Evolutionary conservation across 139 green algal genomes (phyloP).

Genomic region (Cymbomonas tetramitiformis): DNA sequence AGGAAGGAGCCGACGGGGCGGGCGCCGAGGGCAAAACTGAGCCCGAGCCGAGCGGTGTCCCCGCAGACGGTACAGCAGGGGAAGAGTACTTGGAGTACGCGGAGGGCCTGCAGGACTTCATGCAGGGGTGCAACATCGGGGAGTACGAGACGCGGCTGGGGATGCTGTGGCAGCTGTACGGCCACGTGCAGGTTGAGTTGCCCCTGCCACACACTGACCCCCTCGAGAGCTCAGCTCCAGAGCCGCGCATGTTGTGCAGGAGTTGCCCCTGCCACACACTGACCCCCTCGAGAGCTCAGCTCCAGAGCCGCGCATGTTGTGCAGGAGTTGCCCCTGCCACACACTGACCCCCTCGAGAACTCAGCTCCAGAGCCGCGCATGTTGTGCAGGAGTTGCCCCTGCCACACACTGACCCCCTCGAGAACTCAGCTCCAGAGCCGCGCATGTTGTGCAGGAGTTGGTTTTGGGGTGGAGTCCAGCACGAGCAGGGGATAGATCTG

Average conservation of each 20-base stretch:
- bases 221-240: not conserved
- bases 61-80: not conserved
- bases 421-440: too few species aligned
- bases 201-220: not conserved
- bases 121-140: constrained; percentile 69
- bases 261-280: not conserved
- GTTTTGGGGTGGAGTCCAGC: too few species aligned
- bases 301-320: not conserved
- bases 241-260: not conserved
- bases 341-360: too few species aligned
- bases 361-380: too few species aligned
- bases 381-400: too few species aligned
- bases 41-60: not conserved
- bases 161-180: constrained; percentile 51
- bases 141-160: constrained; percentile 63
- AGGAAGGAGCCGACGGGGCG: not conserved
- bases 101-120: constrained; percentile 61
- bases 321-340: too few species aligned
- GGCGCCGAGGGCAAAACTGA: constrained; percentile 4
- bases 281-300: not conserved
- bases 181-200: constrained; percentile 32
- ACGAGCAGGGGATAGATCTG: too few species aligned
- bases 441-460: too few species aligned
- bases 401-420: too few species aligned
- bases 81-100: constrained; percentile 5